These are phyloP conservation scores for Lentinula boryana DNA, from an alignment of 768 basidiomycete species.

Conservation along the genomic window DNA sequence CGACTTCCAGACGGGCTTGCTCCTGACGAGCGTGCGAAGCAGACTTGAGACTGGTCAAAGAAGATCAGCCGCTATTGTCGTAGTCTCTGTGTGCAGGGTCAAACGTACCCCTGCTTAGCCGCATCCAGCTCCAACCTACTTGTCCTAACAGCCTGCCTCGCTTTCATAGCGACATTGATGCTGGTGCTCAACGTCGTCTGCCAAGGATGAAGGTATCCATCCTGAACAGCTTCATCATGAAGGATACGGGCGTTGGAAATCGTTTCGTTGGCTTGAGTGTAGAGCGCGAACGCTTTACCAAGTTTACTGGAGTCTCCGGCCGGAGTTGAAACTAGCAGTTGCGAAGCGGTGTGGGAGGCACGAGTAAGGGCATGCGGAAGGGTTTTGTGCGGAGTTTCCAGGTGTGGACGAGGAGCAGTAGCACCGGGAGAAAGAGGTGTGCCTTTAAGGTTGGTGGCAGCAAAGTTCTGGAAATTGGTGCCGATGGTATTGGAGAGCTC, in stretches of 20 bases:
- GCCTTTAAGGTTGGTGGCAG: conserved; percentile 83
- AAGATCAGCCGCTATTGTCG: neutral
- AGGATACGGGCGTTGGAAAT: conserved; percentile 66
- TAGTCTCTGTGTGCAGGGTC: neutral
- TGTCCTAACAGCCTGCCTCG: conserved; percentile 72
- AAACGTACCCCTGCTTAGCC: conserved; percentile 76
- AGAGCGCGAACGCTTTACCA: conserved; percentile 70
- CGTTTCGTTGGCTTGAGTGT: conserved; percentile 72
- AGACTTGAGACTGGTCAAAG: conserved; percentile 63
- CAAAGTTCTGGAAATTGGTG: conserved; percentile 74
- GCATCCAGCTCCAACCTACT: conserved; percentile 87
- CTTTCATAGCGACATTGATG: conserved; percentile 89
- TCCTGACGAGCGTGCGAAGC: conserved; percentile 76
- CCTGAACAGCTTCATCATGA: conserved; percentile 70
- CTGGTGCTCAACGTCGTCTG: conserved; percentile 79
- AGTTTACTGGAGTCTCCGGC: conserved; percentile 54
- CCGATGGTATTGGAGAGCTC: conserved; percentile 70
- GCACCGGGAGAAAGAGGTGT: conserved; percentile 66
- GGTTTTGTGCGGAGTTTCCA: conserved; percentile 80
- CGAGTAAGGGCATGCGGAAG: conserved; percentile 92
- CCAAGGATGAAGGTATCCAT: conserved; percentile 75
- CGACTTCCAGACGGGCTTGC: conserved; percentile 85
- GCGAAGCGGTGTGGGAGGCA: conserved; percentile 61
- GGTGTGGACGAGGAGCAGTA: conserved; percentile 54
- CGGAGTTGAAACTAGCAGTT: conserved; percentile 31